phyloP scores from a whole-genome alignment of 768 basidiomycete species.

The Tubosaeta brunneosetosa region DNA sequence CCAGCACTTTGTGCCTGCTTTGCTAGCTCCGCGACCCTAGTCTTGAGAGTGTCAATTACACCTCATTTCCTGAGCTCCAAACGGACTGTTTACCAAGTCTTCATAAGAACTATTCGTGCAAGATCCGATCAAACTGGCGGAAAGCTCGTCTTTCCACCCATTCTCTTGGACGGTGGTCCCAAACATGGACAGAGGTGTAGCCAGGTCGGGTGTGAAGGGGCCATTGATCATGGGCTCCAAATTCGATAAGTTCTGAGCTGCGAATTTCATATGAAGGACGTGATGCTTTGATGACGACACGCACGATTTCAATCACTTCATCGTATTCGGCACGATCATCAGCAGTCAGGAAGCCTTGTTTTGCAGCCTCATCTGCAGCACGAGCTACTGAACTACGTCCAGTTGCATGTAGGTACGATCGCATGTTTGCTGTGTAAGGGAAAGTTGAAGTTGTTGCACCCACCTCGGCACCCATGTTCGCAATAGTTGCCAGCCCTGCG shows the following conservation, averaged over 20 bases:
- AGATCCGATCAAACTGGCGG: slow-evolving; percentile 92
- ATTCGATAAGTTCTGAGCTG: slow-evolving; percentile 70
- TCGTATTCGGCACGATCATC: slow-evolving; percentile 92
- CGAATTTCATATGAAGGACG: neutral
- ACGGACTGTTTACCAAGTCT: slow-evolving; percentile 61
- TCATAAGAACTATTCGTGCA: slow-evolving; percentile 99
- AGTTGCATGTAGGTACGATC: slow-evolving; percentile 84
- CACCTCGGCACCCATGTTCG: slow-evolving; percentile 99
- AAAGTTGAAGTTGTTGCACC: slow-evolving; percentile 99
- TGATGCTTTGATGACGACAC: slow-evolving; percentile 21
- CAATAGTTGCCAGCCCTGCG: slow-evolving; percentile 84
- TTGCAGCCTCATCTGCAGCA: slow-evolving; percentile 82
- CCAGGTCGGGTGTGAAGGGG: slow-evolving; percentile 95
- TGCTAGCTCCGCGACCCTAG: slow-evolving; percentile 87
- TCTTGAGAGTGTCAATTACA: slow-evolving; percentile 42
- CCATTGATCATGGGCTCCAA: slow-evolving; percentile 94
- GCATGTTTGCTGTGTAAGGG: slow-evolving; percentile 91
- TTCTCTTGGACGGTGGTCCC: slow-evolving; percentile 72
- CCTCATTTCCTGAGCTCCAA: neutral
- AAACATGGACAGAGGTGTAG: slow-evolving; percentile 91
- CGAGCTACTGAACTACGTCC: slow-evolving; percentile 79
- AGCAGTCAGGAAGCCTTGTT: slow-evolving; percentile 70
- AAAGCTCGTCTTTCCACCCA: slow-evolving; percentile 91
- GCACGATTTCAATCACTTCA: slow-evolving; percentile 87
- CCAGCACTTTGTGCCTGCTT: slow-evolving; percentile 84